Evolutionary conservation across 140 eudicot species (phyloP), one percentile per base, ranked within the genome.

Genomic region (Flaveria floridana): DNA sequence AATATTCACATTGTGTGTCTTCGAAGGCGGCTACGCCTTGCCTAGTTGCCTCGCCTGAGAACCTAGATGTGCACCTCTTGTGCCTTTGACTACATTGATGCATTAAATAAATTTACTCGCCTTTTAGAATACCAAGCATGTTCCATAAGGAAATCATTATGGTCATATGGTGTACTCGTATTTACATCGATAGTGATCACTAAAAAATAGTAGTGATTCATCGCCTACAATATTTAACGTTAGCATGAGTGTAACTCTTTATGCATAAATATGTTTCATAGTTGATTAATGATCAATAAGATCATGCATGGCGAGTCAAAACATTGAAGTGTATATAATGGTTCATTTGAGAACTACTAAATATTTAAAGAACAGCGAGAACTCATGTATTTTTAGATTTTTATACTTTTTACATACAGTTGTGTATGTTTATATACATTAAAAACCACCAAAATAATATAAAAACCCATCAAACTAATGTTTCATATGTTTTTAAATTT

Each of bases 221-320:
- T 23, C 41, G 20, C 9, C 41, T 0, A 51, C 57, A 15, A 13
- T 12, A 51, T 51, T 51, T 12, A 15, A 51, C 48, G 2, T 51
- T 51, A 51, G 57, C 6, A 14, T 15, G 18, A 51, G 15, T 51
- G 57, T 51, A 51, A 51, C 57, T 51, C 15, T 20, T 68, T 42
- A 39, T 41, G 71, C 71, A 66, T 39, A 11, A 39, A 42, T 16
- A 66, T 7, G 44, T 18, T 41, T 19, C 71, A 39, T n/a, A n/a
- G 52, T 65, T 65, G 52, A 65, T 65, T 18, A 65, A 65, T 58
- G 26, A 66, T 18, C 34, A 66, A 44, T 42, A 42, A 68, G 3
- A 68, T 20, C 48, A 51, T 51, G 20, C 20, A 51, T 51, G 57
- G 19, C 1, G 37, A 30, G 37, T 30, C 37, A 30, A 30, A 30